A percentile compares a stretch with the other conserved stretches of the same genome.
These are phyloP conservation scores for Fraxinus nigra DNA, from an alignment of 305 asterid species.

Conservation along the genomic window DNA sequence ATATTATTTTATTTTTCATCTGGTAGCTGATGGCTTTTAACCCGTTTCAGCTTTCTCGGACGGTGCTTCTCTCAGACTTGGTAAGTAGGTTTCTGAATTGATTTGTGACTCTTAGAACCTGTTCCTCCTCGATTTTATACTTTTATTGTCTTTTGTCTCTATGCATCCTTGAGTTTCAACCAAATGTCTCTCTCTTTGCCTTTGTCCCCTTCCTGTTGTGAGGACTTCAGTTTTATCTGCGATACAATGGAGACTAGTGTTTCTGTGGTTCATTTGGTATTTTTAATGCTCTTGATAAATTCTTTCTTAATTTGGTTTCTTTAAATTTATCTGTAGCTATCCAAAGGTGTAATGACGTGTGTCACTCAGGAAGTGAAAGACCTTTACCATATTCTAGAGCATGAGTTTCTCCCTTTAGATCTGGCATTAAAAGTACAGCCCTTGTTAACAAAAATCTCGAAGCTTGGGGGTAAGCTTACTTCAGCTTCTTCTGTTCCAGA, in stretches of 20 bases:
- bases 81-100: constrained; percentile 38
- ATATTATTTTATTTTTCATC: not conserved
- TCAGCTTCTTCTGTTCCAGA: constrained; percentile 83
- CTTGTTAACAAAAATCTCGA: constrained; percentile 59
- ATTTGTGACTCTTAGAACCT: constrained; percentile 8
- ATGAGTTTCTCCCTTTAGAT: constrained; percentile 66
- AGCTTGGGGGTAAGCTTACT: constrained; percentile 83
- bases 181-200: not conserved
- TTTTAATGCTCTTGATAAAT: not conserved
- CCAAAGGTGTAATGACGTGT: constrained; percentile 85
- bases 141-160: not conserved
- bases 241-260: constrained; percentile 1
- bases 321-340: constrained; percentile 42
- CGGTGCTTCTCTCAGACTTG: constrained; percentile 74
- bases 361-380: constrained; percentile 86
- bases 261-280: constrained; percentile 1
- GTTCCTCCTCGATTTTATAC: not conserved
- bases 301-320: constrained; percentile 5
- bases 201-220: not conserved
- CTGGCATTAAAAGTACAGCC: constrained; percentile 72
- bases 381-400: constrained; percentile 69
- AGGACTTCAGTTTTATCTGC: not conserved
- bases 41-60: constrained; percentile 75
- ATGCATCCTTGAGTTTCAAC: constrained; percentile 9
- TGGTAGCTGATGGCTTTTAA: constrained; percentile 24